Evolutionary conservation across 2,329 filamentous ascomycete genomes (phyloP), one percentile per base, ranked within the genome.

Genomic region (Fusarium sp.): DNA sequence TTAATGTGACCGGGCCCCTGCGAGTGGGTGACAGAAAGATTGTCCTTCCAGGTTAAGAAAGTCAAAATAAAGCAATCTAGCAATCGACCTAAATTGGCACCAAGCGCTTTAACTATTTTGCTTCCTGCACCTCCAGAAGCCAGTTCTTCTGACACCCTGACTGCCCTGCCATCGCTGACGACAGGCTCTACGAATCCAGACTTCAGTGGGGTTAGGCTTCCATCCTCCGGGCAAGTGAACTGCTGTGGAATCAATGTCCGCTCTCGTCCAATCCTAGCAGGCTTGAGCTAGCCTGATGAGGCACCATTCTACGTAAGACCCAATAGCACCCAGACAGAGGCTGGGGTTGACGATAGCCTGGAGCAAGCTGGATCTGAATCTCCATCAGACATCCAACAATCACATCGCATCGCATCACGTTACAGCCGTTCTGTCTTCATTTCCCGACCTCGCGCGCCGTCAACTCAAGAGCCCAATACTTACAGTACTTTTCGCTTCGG

Each of bases 271-370:
- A 70, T 70, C 57, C 54, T n/a, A 57, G 46, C 31, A 57, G 51
- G 57, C 42, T 21, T 53, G 65, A 49, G 64, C 72, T 75, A 72
- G 54, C 72, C 60, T 46, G 46, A 63, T 65, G 52, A 57, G 54
- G 65, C 46, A 58, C 54, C 55, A 63, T 28, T 60, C 72, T 74
- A 72, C 63, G 66, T 65, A 64, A 65, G 61, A 43, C 45, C 48
- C 50, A 58, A 39, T 65, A 69, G 61, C 70, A 65, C 62, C 65
- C 71, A 68, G 69, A 65, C 67, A 61, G 70, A 73, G 72, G 70
- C 68, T 69, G 59, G 62, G 71, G 71, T 62, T 71, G 52, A 68
- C 63, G 46, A 74, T 60, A 70, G 56, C 63, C 71, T 65, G 56
- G 62, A 74, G 46, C 46, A 21, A 68, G 61, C 65, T 48, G 30